Evolutionary conservation across 192 early-diverging fungal species (phyloP).

Genomic region (Chytriomyces sp.): DNA sequence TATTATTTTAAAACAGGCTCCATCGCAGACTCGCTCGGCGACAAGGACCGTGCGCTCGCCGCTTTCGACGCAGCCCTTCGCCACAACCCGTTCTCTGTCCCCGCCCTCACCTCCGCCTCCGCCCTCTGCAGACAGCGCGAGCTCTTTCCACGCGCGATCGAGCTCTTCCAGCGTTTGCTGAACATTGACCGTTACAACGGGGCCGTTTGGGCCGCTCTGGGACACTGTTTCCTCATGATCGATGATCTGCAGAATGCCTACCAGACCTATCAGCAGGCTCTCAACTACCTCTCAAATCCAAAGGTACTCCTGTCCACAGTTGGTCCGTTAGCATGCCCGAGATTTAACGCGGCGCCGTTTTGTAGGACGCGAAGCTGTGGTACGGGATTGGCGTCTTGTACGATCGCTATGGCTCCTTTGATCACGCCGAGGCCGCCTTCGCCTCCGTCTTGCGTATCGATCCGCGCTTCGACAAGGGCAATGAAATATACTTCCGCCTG

Average conservation of each 20-base stretch:
- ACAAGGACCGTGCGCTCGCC: conserved; percentile 80
- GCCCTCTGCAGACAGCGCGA: conserved; percentile 81
- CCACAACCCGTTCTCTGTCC: conserved; percentile 90
- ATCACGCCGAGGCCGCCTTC: conserved; percentile 97
- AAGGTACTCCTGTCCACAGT: conserved; percentile 56
- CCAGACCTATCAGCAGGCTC: conserved; percentile 92
- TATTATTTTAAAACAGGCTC: conserved; percentile 63
- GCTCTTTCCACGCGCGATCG: conserved; percentile 84
- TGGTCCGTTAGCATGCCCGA: background rate
- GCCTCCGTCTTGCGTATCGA: conserved; percentile 93
- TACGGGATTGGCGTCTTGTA: conserved; percentile 98
- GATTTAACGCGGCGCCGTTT: background rate
- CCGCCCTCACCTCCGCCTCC: conserved; percentile 79
- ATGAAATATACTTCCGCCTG: conserved; percentile 96
- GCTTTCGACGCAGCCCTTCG: conserved; percentile 88
- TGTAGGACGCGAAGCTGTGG: conserved; percentile 95
- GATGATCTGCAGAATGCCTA: conserved; percentile 95
- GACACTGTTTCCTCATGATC: conserved; percentile 95
- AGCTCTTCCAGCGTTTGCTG: conserved; percentile 90
- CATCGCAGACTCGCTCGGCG: conserved; percentile 70
- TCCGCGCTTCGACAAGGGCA: conserved; percentile 94
- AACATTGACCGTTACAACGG: conserved; percentile 81
- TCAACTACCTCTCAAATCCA: conserved; percentile 87
- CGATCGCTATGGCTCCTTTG: conserved; percentile 94
- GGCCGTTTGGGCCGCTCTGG: conserved; percentile 92